These are phyloP conservation scores for Trichoderma arundinaceum DNA, from an alignment of 2,329 filamentous ascomycete genomes.

Conservation along the genomic window DNA sequence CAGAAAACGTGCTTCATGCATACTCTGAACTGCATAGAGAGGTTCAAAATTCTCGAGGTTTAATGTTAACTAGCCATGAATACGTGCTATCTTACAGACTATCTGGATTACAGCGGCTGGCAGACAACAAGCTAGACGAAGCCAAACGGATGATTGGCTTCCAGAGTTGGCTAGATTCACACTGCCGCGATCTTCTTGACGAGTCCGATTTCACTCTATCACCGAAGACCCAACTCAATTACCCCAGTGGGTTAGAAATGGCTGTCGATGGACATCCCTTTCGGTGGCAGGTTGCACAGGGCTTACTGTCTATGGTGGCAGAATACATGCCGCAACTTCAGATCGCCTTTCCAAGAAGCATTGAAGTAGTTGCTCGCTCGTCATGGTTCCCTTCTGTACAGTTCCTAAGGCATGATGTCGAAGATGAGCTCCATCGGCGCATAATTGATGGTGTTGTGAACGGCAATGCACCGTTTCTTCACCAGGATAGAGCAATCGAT, in stretches of 20 bases:
- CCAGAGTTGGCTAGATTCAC: conserved; percentile 18
- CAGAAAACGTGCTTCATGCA: background rate
- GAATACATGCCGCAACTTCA: conserved; percentile 47
- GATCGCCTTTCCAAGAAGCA: conserved; percentile 44
- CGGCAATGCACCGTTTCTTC: conserved; percentile 34
- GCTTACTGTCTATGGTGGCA: conserved; percentile 49
- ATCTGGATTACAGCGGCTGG: conserved; percentile 62
- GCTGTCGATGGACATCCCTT: conserved; percentile 59
- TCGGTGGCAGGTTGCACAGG: conserved; percentile 55
- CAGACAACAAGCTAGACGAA: conserved; percentile 48
- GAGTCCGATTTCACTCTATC: conserved; percentile 51
- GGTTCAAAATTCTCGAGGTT: conserved; percentile 51
- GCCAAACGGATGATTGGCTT: conserved; percentile 20
- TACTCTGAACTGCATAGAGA: conserved; percentile 45
- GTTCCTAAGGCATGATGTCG: conserved; percentile 56
- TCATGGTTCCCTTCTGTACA: conserved; percentile 61
- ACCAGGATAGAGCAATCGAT: background rate
- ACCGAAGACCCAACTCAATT: conserved; percentile 62
- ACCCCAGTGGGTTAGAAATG: conserved; percentile 57
- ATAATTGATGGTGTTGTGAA: conserved; percentile 51
- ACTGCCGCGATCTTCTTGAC: conserved; percentile 27
- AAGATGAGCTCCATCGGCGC: conserved; percentile 49
- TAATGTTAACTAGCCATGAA: conserved; percentile 67
- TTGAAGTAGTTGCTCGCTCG: conserved; percentile 54
- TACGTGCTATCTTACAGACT: conserved; percentile 69